Evolutionary conservation across 2,329 filamentous ascomycete genomes (phyloP), one percentile per base, ranked within the genome.

Genomic region (Didymella glomerata): DNA sequence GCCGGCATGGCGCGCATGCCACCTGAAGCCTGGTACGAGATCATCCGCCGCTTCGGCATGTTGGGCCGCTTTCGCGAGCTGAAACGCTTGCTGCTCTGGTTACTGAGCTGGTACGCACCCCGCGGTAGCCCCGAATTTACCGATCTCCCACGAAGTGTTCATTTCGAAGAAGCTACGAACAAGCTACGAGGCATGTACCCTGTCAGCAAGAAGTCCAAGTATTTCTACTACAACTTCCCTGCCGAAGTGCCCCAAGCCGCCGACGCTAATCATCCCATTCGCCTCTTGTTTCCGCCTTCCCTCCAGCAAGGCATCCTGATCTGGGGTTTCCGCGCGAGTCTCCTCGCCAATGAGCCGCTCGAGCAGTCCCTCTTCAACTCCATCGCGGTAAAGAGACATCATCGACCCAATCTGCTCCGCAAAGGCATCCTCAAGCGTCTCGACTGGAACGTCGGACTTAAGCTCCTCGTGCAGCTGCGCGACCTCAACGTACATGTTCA

Each of bases 1-100:
- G 76, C 73, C 38, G 81, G 80, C 18, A 75, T 73, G 36, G 65
- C 75, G 54, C 63, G 74, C 54, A 76, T 85, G 24, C 76, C 76
- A 22, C 74, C 78, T 3, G 73, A 63, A 25, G 68, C 78, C 16
- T 90, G 87, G 88, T 73, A 77, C 46, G 86, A 89, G 68, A 77
- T 88, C 10, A 68, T 90, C 41, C 84, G 84, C 45, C 82, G 86
- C 27, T 81, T 85, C 45, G 88, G 87, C 4, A 88, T 86, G 84
- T 71, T 77, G 9, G 77, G 82, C 8, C 78, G 81, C 16, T 81
- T 86, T 67, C 68, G 80, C 14, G 82, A 85, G 30, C 75, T 89
- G 7, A 78, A 80, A 57, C 79, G 79, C 22, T 76, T 88, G 25
- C 77, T 82, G 13, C 65, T 83, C 42, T 84, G 81, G 84, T 78